Conservation (phyloP, 305 asterid species). For the Fraxinus greggii region DNA sequence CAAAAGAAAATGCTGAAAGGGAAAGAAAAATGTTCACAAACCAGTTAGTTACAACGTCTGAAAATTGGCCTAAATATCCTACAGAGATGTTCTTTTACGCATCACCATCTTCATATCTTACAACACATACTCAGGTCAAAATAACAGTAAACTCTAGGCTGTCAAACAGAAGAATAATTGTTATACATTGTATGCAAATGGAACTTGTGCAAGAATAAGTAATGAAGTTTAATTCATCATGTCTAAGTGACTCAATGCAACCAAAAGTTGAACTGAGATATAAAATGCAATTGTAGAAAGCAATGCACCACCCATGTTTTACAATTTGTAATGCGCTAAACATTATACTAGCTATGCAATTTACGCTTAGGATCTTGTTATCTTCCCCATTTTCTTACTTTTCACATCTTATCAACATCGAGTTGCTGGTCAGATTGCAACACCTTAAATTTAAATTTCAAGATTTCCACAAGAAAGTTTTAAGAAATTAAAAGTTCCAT, state of each 20-base stretch:
- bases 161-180: not conserved
- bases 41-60: not conserved
- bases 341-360: not conserved
- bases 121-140: not conserved
- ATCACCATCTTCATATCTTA: not conserved
- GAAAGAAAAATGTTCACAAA: not conserved
- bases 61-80: not conserved
- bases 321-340: not conserved
- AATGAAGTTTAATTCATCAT: not conserved
- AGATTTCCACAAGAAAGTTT: not conserved
- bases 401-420: not conserved
- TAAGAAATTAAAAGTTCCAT: not conserved
- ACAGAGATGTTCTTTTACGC: not conserved
- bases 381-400: not conserved
- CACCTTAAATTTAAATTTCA: not conserved
- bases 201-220: not conserved
- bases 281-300: not conserved
- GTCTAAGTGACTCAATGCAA: not conserved
- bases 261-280: not conserved
- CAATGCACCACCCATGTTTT: not conserved
- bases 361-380: not conserved
- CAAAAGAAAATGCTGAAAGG: not conserved
- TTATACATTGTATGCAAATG: not conserved
- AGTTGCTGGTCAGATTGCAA: not conserved
- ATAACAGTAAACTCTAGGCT: not conserved